These are phyloP conservation scores for Artemisia princeps DNA, from an alignment of 140 eudicot genomes.

Conservation along the genomic window DNA sequence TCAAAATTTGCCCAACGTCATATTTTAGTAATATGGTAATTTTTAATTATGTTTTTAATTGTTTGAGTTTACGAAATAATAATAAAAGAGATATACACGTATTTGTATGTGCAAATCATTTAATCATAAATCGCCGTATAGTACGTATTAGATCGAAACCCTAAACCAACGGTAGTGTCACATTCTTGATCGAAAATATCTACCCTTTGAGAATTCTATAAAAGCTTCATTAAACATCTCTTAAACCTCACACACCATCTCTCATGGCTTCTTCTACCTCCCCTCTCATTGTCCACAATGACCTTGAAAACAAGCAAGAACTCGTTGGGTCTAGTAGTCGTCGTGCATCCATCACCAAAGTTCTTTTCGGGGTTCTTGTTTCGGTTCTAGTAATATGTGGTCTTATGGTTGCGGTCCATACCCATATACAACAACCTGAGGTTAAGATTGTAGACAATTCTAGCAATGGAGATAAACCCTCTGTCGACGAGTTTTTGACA, in stretches of 20 bases:
- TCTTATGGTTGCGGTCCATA: constrained; percentile 21
- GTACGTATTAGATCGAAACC: background rate
- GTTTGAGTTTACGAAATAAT: too few relatives aligned
- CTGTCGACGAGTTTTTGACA: constrained; percentile 6
- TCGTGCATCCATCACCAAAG: constrained; percentile 26
- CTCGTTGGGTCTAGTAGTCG: constrained; percentile 25
- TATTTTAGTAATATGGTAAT: too few relatives aligned
- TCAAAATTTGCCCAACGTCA: too few relatives aligned
- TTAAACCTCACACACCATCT: constrained; percentile 14
- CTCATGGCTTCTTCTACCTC: constrained; percentile 33
- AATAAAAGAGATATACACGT: too few relatives aligned
- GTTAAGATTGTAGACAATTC: background rate
- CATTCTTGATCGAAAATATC: background rate
- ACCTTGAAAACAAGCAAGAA: constrained; percentile 20
- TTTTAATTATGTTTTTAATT: too few relatives aligned
- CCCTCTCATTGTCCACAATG: constrained; percentile 26
- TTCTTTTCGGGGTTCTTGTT: constrained; percentile 34
- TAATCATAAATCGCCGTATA: background rate
- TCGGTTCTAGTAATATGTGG: constrained; percentile 22
- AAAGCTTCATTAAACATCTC: constrained; percentile 10
- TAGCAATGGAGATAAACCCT: constrained; percentile 15
- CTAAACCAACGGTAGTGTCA: constrained; percentile 6
- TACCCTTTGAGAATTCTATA: constrained; percentile 23
- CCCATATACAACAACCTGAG: constrained; percentile 16
- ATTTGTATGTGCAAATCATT: too few relatives aligned